Conservation (phyloP, 345 rosid species). For the Diplotaxis tenuifolia region DNA sequence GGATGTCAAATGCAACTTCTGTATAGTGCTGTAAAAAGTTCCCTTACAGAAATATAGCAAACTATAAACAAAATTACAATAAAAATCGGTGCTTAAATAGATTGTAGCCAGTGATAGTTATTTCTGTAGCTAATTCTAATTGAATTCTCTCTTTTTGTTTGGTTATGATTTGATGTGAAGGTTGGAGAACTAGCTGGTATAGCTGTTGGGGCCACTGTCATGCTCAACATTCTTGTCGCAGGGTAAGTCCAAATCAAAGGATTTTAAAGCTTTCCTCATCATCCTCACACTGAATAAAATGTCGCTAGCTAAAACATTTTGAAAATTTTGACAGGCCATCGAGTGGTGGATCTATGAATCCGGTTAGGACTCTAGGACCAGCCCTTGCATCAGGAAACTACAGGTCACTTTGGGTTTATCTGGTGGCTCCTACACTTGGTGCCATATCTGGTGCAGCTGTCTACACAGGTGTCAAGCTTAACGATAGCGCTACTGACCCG, state of each 20-base stretch:
- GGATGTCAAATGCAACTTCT: background rate
- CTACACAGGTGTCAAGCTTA: slow-evolving; percentile 78
- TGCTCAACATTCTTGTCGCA: slow-evolving; percentile 91
- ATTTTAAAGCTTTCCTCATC: background rate
- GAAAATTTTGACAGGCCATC: slow-evolving; percentile 56
- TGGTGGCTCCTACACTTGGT: slow-evolving; percentile 88
- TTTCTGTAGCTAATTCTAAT: background rate
- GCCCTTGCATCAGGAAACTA: slow-evolving; percentile 95
- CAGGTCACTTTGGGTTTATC: slow-evolving; percentile 66
- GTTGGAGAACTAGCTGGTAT: slow-evolving; percentile 97
- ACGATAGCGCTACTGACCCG: slow-evolving; percentile 53
- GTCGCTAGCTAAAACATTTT: slow-evolving; percentile 6
- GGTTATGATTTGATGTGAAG: slow-evolving; percentile 40
- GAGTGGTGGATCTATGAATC: slow-evolving; percentile 65
- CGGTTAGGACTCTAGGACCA: slow-evolving; percentile 72
- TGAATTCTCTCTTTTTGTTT: background rate
- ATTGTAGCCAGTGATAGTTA: background rate
- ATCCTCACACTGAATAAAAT: too few species aligned
- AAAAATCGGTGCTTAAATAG: background rate
- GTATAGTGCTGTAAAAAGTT: background rate
- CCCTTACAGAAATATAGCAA: background rate
- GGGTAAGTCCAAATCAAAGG: slow-evolving; percentile 49
- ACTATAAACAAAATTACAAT: background rate
- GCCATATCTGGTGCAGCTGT: slow-evolving; percentile 73
- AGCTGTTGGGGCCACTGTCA: slow-evolving; percentile 96